Conservation (phyloP, 2,329 filamentous ascomycete species). For the Tolypocladium ophioglossoides region DNA sequence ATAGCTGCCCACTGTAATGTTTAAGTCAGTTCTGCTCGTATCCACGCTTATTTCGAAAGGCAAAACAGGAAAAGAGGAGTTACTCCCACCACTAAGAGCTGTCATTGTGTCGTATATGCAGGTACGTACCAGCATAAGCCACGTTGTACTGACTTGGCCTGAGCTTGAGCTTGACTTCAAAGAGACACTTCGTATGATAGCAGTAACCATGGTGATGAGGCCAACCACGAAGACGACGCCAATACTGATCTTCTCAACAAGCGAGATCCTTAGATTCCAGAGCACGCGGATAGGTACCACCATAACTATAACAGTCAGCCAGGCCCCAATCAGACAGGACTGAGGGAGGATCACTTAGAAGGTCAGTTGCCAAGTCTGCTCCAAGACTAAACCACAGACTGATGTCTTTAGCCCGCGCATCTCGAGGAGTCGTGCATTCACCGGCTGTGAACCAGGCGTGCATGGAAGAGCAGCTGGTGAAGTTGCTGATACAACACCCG, state of each 20-base stretch:
- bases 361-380: conserved; percentile 8
- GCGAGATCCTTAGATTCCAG: conserved; percentile 8
- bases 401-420: conserved; percentile 8
- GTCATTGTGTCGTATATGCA: background rate
- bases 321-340: background rate
- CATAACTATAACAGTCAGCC: conserved; percentile 6
- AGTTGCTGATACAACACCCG: conserved; percentile 10
- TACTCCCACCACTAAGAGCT: no score
- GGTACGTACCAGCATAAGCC: conserved; percentile 9
- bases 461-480: conserved; percentile 10
- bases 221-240: conserved; percentile 8
- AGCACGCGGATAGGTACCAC: conserved; percentile 8
- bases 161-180: conserved; percentile 4
- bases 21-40: background rate
- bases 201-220: conserved; percentile 9
- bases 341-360: conserved; percentile 6
- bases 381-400: conserved; percentile 11
- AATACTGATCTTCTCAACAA: conserved; percentile 9
- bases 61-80: background rate
- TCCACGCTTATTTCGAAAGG: no score
- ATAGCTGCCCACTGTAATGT: conserved; percentile 7
- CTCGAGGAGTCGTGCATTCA: conserved; percentile 5
- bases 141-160: conserved; percentile 10
- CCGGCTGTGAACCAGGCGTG: conserved; percentile 10
- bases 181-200: conserved; percentile 9